phyloP scores from a whole-genome alignment of 345 rosid species.

The Arabidopsis suecica region DNA sequence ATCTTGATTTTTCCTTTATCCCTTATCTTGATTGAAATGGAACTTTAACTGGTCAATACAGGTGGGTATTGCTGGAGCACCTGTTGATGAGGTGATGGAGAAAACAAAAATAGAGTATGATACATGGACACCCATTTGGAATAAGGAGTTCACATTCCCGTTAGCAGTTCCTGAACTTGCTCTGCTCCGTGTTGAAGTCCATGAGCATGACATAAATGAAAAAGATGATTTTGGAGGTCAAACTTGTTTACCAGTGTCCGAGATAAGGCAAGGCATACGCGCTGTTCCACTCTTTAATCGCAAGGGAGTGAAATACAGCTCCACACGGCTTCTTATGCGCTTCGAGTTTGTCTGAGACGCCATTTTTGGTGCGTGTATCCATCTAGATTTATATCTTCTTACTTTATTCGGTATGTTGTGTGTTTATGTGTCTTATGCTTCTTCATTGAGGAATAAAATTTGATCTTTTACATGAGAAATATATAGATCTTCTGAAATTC shows the following conservation, averaged over 20 bases:
- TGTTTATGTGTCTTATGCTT: slow-evolving; percentile 16
- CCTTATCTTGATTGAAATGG: background rate
- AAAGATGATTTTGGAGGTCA: slow-evolving; percentile 89
- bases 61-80: slow-evolving; percentile 80
- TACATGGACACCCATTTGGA: slow-evolving; percentile 84
- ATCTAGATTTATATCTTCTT: slow-evolving; percentile 29
- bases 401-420: background rate
- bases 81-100: slow-evolving; percentile 66
- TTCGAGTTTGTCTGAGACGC: slow-evolving; percentile 56
- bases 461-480: slow-evolving; percentile 1
- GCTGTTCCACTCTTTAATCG: slow-evolving; percentile 66
- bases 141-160: slow-evolving; percentile 77
- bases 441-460: slow-evolving; percentile 22
- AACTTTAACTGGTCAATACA: slow-evolving; percentile 32
- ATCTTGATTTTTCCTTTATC: slow-evolving; percentile 2
- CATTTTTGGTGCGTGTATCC: slow-evolving; percentile 30
- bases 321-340: slow-evolving; percentile 75
- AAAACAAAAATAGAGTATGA: slow-evolving; percentile 65
- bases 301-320: slow-evolving; percentile 60
- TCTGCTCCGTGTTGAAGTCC: slow-evolving; percentile 78
- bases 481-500: slow-evolving; percentile 13
- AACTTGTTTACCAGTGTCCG: slow-evolving; percentile 79
- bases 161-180: slow-evolving; percentile 84
- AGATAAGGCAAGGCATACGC: slow-evolving; percentile 70
- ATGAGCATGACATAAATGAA: slow-evolving; percentile 70